These are phyloP conservation scores for Xylaria castorea DNA, from an alignment of 495 filamentous ascomycete genomes.

Conservation along the genomic window DNA sequence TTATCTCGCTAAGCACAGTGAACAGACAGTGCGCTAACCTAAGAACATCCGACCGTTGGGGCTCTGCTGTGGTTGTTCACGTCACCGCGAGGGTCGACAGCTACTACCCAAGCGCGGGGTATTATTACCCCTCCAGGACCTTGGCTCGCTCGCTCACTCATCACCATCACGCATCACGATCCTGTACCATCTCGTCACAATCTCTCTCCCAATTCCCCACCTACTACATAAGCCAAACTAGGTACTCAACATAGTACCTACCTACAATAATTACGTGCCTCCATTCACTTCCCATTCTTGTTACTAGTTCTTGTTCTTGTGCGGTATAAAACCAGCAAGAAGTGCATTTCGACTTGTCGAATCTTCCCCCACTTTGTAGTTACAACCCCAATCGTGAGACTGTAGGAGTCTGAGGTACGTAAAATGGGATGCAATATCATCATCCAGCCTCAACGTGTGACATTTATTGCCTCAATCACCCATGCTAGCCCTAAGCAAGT, in stretches of 20 bases:
- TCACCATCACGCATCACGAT: conserved; percentile 19
- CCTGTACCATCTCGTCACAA: not conserved
- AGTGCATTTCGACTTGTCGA: not conserved
- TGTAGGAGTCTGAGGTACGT: conserved; percentile 18
- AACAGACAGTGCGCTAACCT: not conserved
- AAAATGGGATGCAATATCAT: not conserved
- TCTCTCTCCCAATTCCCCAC: conserved; percentile 5
- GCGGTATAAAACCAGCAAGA: too few species aligned
- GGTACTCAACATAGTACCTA: not conserved
- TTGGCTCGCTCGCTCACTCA: conserved; percentile 14
- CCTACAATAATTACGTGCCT: not conserved
- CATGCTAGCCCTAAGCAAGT: not conserved
- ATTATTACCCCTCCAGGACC: conserved; percentile 18
- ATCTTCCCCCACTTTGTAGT: not conserved
- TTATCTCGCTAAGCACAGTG: not conserved
- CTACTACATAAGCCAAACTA: conserved; percentile 6
- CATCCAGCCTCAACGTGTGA: not conserved
- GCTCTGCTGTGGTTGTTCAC: conserved; percentile 10
- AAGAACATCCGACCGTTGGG: not conserved
- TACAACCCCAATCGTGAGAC: conserved; percentile 12
- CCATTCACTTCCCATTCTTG: not conserved
- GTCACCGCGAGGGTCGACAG: conserved; percentile 9
- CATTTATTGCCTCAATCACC: conserved; percentile 23
- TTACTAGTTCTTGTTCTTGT: not conserved
- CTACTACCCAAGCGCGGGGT: conserved; percentile 18